These are phyloP conservation scores for Calonectria pteridis DNA, from an alignment of 2,329 filamentous ascomycete genomes.

Conservation along the genomic window DNA sequence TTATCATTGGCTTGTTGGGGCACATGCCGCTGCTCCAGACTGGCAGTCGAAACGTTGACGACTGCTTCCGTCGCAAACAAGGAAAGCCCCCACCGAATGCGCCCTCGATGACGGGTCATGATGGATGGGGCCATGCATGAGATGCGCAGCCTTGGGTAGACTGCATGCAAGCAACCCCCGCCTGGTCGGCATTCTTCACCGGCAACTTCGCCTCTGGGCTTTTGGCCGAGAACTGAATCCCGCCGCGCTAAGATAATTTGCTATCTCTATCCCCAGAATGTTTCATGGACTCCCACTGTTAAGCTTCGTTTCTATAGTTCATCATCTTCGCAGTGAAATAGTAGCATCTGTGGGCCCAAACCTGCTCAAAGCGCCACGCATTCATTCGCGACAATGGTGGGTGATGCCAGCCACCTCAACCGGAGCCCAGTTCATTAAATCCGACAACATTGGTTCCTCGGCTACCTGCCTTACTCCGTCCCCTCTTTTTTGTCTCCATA, in stretches of 20 bases:
- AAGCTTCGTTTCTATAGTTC: background rate
- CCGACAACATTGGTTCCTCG: background rate
- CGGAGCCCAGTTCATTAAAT: background rate
- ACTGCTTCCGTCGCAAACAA: conserved; percentile 15
- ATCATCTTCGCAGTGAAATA: background rate
- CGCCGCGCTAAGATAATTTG: background rate
- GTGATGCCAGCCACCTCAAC: background rate
- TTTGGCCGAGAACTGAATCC: background rate
- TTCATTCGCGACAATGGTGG: too few relatives aligned
- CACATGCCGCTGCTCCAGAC: background rate
- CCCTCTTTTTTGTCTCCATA: background rate
- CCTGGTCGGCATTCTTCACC: background rate
- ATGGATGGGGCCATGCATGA: background rate
- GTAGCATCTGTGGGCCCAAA: background rate
- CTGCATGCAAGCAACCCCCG: conserved; percentile 10
- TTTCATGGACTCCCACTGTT: background rate
- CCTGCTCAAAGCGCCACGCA: background rate
- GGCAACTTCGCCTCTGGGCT: conserved; percentile 1
- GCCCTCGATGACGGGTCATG: background rate
- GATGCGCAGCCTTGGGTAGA: background rate
- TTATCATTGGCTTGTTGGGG: conserved; percentile 19
- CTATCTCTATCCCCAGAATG: background rate
- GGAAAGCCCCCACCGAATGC: background rate
- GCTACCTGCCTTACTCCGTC: background rate
- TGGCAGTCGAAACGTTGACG: background rate